Percentiles rank a stretch among this genome's conserved stretches.
Conservation (phyloP, 2,329 filamentous ascomycete genomes). For the Cytospora paraplurivora region DNA sequence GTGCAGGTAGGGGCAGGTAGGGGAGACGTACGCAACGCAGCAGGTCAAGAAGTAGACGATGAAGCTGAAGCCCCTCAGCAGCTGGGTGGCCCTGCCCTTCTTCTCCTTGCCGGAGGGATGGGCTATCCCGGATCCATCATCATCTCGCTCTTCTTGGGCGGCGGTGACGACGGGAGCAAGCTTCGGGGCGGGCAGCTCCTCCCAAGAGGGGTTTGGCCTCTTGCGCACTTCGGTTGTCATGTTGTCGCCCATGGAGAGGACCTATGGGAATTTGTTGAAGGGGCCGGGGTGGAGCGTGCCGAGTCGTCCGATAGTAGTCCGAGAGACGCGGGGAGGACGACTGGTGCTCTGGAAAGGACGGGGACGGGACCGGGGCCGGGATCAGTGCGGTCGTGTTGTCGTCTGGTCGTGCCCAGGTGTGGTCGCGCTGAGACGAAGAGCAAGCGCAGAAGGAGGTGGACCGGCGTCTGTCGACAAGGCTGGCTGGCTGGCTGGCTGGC, state of each 20-base stretch:
- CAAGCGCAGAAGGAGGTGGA: neutral
- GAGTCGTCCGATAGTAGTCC: neutral
- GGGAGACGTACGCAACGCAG: slow-evolving; percentile 50
- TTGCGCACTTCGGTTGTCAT: slow-evolving; percentile 43
- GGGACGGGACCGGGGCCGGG: neutral
- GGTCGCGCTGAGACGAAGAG: neutral
- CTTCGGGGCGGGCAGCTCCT: slow-evolving; percentile 32
- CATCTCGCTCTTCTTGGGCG: slow-evolving; percentile 26
- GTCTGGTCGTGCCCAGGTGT: neutral
- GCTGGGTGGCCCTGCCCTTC: slow-evolving; percentile 52
- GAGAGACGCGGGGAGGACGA: neutral
- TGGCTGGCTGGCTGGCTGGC: too few species aligned
- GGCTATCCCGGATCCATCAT: slow-evolving; percentile 28
- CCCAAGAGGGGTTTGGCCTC: slow-evolving; percentile 32
- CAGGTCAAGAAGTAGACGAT: slow-evolving; percentile 54
- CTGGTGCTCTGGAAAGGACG: neutral
- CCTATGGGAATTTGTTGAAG: too few species aligned
- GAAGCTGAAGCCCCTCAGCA: slow-evolving; percentile 55
- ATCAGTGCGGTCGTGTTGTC: slow-evolving; percentile 2
- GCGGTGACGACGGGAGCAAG: slow-evolving; percentile 36
- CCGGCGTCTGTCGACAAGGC: too few species aligned
- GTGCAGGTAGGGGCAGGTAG: neutral
- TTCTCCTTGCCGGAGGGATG: slow-evolving; percentile 60
- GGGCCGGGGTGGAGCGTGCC: neutral
- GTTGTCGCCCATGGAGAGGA: slow-evolving; percentile 31